These are phyloP conservation scores for Gillenia trifoliata DNA, from an alignment of 306 rosid species.

Conservation along the genomic window DNA sequence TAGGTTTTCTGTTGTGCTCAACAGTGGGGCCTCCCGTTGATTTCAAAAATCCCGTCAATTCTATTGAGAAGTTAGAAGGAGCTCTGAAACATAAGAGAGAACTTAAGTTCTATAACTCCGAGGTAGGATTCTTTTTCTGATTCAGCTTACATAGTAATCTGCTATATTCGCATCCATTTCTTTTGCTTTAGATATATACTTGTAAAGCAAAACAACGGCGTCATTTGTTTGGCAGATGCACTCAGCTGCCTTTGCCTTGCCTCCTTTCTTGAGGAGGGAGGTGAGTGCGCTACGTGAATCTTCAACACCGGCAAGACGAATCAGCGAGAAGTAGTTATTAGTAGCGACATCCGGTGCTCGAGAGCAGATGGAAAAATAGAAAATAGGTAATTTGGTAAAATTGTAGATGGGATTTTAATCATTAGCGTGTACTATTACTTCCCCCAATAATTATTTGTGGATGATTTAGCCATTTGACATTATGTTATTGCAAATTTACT, in stretches of 20 bases:
- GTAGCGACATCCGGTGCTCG: background rate
- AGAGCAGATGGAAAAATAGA: slow-evolving; percentile 9
- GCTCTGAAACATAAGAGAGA: slow-evolving; percentile 69
- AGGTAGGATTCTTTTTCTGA: slow-evolving; percentile 36
- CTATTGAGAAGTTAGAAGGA: slow-evolving; percentile 81
- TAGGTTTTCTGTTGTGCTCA: slow-evolving; percentile 85
- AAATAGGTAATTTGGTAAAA: slow-evolving; percentile 3
- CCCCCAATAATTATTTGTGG: background rate
- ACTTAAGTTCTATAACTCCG: slow-evolving; percentile 81
- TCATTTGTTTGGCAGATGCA: slow-evolving; percentile 53
- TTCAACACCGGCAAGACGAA: background rate
- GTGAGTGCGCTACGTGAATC: slow-evolving; percentile 36
- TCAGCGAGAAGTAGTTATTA: slow-evolving; percentile 1
- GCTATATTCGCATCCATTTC: background rate
- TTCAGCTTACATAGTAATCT: background rate
- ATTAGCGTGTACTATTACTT: no score
- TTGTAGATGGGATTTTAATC: no score
- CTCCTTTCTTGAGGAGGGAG: slow-evolving; percentile 68
- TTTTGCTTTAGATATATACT: background rate
- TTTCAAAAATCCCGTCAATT: slow-evolving; percentile 76
- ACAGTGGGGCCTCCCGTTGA: slow-evolving; percentile 84
- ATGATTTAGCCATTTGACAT: background rate
- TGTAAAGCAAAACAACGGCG: background rate
- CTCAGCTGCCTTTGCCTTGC: slow-evolving; percentile 84
- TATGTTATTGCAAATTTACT: background rate